Base-by-base conservation (phyloP, 2,329 filamentous ascomycete genomes). In the Talaromyces sp. region DNA sequence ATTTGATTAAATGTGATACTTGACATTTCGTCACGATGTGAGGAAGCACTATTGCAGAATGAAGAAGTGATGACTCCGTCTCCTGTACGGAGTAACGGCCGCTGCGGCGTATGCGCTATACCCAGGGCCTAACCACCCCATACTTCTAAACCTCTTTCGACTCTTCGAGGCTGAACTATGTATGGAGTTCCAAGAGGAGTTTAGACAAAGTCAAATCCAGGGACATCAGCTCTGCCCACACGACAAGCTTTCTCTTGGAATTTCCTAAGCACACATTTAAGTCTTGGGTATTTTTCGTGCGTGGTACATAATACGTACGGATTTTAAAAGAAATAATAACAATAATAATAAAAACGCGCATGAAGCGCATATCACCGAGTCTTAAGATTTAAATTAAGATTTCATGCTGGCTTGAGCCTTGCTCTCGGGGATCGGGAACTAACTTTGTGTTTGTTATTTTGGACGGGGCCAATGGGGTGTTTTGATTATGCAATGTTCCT, bases 131-230 rank as follows among this genome's bases (percentile, higher is more conserved):
- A 19, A 27, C 2, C 22, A 31, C 25, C 43, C 43, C 19, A 19
- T 52, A 33, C 8, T n/a, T n/a, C 27, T 52, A 31, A 52, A 19
- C 49, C 27, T 33, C 27, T 52, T 33, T 50, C 47, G 49, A 33
- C 7, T 47, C 49, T 52, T 33, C 6, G 50, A 56, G 50, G 50
- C 50, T 56, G 50, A 56, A 56, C 19, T 22, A 56, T 56, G 52
- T 17, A 37, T 11, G 52, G 52, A 56, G 11, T 56, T 54, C 52
- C 52, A 5, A 22, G 15, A 52, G 27, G 25, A n/a, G 49, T 13
- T 37, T 56, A 56, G 50, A 19, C 50, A 37, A 52, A 33, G 17
- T 19, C 11, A 35, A 56, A 56, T 22, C 3, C 11, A 37, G 31
- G 39, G 33, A 56, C 31, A 35, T 54, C 7, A 19, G 49, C 25